Evolutionary conservation across 2,329 filamentous ascomycete genomes (phyloP), one percentile per base, ranked within the genome.

Genomic region (Colletotrichum sp.): DNA sequence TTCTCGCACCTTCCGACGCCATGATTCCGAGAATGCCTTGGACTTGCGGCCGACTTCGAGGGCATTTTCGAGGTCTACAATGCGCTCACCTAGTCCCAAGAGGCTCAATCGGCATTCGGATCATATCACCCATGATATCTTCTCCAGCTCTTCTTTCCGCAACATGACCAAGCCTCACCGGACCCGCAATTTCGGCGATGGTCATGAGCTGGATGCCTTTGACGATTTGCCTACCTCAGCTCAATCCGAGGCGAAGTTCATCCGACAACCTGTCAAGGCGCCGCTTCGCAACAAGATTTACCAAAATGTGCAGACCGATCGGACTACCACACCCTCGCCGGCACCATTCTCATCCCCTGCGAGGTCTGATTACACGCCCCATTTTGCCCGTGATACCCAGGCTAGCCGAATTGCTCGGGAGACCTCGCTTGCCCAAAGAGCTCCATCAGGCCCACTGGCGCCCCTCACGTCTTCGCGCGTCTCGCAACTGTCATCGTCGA

Each of bases 161-260:
- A 75, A 67, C 57, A 70, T 75, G 72, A 79, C 67, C 64, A 77
- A 77, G 70, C 76, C 77, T 27, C 76, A 76, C 54, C 88, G 91
- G 54, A 87, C 88, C 73, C 90, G 92, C 59, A 91, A 94, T 78
- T 99, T 97, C 84, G 97, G 97, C 15, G 95, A 98, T 82, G 97
- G 97, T 18, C 94, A 93, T 74, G 97, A 99, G 83, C 88, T 99
- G 38, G 96, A 98, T 78, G 92, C 90, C 4, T 98, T 99, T 81
- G 97, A 99, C 81, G 97, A 99, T 83, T 86, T 99, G 70, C 96
- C 96, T 2, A 98, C 96, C 0, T 98, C 96, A 18, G 91, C 90
- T 15, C 91, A 93, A 74, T 90, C 91, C 16, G 97, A 99, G 83
- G 95, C 92, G 75, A 94, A 91, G 78, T 99, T 91, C 80, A 88